phyloP scores from a whole-genome alignment of 2,329 filamentous ascomycete genomes.

The Clarireedia sp. region DNA sequence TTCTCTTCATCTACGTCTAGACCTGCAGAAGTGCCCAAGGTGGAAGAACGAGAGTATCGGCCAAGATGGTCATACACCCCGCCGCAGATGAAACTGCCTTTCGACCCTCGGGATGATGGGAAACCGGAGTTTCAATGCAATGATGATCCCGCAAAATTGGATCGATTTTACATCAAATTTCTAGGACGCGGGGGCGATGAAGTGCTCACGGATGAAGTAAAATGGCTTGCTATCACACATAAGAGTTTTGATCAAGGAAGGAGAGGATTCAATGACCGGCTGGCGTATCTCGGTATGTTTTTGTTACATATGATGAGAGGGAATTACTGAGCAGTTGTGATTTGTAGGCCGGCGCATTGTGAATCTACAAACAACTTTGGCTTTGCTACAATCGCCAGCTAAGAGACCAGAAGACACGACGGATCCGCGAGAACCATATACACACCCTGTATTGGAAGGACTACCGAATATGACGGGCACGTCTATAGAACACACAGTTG shows the following conservation, averaged over 20 bases:
- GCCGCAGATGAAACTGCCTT: slow-evolving; percentile 58
- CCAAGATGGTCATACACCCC: slow-evolving; percentile 69
- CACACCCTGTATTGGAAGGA: slow-evolving; percentile 62
- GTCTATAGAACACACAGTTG: slow-evolving; percentile 37
- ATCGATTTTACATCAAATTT: slow-evolving; percentile 69
- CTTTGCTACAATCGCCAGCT: slow-evolving; percentile 42
- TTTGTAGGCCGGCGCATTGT: slow-evolving; percentile 45
- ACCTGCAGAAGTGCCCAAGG: slow-evolving; percentile 27
- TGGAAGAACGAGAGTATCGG: slow-evolving; percentile 30
- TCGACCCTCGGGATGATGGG: slow-evolving; percentile 39
- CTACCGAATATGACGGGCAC: slow-evolving; percentile 60
- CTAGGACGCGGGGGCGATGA: slow-evolving; percentile 65
- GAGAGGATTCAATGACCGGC: slow-evolving; percentile 86
- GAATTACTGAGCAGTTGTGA: slow-evolving; percentile 14
- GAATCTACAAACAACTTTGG: slow-evolving; percentile 58
- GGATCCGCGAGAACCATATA: slow-evolving; percentile 50
- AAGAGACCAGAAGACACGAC: slow-evolving; percentile 35
- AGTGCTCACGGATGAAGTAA: slow-evolving; percentile 79
- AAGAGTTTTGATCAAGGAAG: slow-evolving; percentile 97
- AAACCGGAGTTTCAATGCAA: slow-evolving; percentile 60
- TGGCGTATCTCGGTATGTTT: slow-evolving; percentile 74
- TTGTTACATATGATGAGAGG: background rate
- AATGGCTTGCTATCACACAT: slow-evolving; percentile 95
- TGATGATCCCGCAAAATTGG: slow-evolving; percentile 62
- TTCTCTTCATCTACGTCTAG: slow-evolving; percentile 21